These are phyloP conservation scores for Xylaria multiplex DNA, from an alignment of 2,329 filamentous ascomycete genomes.

Conservation along the genomic window DNA sequence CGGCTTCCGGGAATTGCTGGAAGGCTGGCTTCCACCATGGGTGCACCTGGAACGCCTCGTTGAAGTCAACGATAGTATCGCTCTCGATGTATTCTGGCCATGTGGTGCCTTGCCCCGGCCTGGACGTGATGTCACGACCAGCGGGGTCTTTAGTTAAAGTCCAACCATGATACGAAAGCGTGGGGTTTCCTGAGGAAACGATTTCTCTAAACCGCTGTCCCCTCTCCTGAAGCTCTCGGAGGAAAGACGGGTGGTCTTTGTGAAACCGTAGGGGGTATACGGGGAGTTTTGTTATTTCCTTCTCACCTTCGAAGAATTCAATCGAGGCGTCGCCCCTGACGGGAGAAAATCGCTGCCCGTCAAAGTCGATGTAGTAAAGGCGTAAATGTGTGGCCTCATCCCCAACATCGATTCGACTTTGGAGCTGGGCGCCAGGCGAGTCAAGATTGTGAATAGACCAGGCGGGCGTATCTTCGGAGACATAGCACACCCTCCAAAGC, in stretches of 20 bases:
- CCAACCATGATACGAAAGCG: slow-evolving; percentile 34
- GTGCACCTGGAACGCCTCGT: slow-evolving; percentile 35
- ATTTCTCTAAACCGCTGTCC: slow-evolving; percentile 35
- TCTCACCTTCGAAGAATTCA: slow-evolving; percentile 35
- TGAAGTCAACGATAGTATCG: slow-evolving; percentile 37
- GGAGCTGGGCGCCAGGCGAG: slow-evolving; percentile 28
- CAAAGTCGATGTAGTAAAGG: slow-evolving; percentile 37
- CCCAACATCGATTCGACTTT: slow-evolving; percentile 18
- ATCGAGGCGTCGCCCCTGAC: slow-evolving; percentile 35
- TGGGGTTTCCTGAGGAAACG: slow-evolving; percentile 34
- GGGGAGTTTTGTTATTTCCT: slow-evolving; percentile 37
- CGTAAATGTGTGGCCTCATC: slow-evolving; percentile 36
- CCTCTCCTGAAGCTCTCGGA: slow-evolving; percentile 31
- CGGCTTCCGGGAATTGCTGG: slow-evolving; percentile 32
- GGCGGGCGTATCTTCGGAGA: slow-evolving; percentile 35
- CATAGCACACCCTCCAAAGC: slow-evolving; percentile 37
- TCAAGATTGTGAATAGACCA: slow-evolving; percentile 35
- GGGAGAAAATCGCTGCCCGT: slow-evolving; percentile 33
- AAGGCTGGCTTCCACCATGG: slow-evolving; percentile 38
- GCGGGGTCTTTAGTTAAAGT: slow-evolving; percentile 35
- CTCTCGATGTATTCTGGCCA: slow-evolving; percentile 38
- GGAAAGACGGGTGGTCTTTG: slow-evolving; percentile 30
- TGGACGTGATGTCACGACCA: slow-evolving; percentile 32
- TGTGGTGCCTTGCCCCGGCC: slow-evolving; percentile 26
- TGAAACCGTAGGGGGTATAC: slow-evolving; percentile 36